Evolutionary conservation across 2,329 filamentous ascomycete species (phyloP).

Genomic region (Botrytis aclada): DNA sequence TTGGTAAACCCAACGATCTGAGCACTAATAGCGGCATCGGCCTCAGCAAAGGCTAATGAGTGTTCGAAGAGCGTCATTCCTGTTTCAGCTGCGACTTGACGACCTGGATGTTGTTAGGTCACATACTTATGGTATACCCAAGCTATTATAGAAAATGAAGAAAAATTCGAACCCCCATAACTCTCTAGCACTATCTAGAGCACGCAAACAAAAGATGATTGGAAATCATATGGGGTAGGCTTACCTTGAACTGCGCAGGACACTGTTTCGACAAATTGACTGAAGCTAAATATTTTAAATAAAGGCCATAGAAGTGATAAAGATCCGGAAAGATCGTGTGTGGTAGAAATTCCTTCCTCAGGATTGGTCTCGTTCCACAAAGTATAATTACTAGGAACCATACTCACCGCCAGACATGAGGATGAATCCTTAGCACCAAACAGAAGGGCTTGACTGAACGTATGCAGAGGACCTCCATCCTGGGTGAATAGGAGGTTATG

Average conservation of each 20-base stretch:
- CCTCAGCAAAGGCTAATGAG: conserved; percentile 92
- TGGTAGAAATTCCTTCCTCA: conserved; percentile 17
- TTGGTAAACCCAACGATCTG: conserved; percentile 54
- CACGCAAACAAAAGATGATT: neutral
- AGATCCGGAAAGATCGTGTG: conserved; percentile 55
- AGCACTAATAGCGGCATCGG: conserved; percentile 80
- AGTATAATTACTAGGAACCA: conserved; percentile 59
- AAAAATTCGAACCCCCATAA: neutral
- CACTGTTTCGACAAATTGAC: conserved; percentile 86
- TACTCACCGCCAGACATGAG: conserved; percentile 72
- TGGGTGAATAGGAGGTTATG: conserved; percentile 68
- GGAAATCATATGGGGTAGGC: neutral
- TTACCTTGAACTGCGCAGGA: conserved; percentile 80
- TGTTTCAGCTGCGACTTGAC: conserved; percentile 75
- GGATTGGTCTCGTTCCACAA: conserved; percentile 16
- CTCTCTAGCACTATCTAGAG: neutral
- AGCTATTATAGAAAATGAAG: neutral
- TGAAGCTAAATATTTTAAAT: conserved; percentile 66
- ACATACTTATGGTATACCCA: conserved; percentile 8
- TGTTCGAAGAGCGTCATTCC: conserved; percentile 97
- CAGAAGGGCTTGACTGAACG: conserved; percentile 67
- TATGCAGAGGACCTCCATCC: conserved; percentile 67
- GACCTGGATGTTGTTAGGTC: conserved; percentile 33
- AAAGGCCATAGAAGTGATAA: conserved; percentile 73
- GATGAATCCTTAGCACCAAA: conserved; percentile 70